phyloP scores from a whole-genome alignment of 2,329 filamentous ascomycete genomes.

The Proliferodiscus dingleyae region DNA sequence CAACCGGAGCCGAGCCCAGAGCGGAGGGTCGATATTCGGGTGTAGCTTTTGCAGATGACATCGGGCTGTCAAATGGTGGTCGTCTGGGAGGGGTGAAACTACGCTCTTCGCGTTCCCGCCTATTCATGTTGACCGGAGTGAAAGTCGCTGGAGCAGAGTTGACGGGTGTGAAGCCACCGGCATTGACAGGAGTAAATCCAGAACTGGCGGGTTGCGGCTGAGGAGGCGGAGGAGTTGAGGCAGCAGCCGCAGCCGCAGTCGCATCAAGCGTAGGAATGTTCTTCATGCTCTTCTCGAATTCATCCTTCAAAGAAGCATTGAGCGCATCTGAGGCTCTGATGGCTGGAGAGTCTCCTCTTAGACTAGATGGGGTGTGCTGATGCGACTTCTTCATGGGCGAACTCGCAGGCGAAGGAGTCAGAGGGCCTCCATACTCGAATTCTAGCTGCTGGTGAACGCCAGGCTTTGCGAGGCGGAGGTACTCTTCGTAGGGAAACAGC shows the following conservation, averaged over 20 bases:
- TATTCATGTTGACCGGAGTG: constrained; percentile 49
- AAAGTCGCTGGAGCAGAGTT: constrained; percentile 52
- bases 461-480: constrained; percentile 82
- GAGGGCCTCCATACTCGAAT: constrained; percentile 84
- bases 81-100: constrained; percentile 47
- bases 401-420: constrained; percentile 72
- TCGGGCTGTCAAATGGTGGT: constrained; percentile 58
- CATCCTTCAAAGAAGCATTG: constrained; percentile 47
- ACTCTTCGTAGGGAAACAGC: constrained; percentile 96
- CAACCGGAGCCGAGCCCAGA: constrained; percentile 45
- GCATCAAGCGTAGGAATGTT: constrained; percentile 32
- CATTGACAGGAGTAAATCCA: constrained; percentile 39
- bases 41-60: constrained; percentile 58
- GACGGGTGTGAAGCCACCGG: constrained; percentile 58
- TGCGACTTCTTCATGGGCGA: constrained; percentile 66
- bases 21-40: constrained; percentile 57
- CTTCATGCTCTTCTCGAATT: constrained; percentile 31
- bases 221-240: constrained; percentile 24
- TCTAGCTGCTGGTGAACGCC: constrained; percentile 96
- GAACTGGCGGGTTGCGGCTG: constrained; percentile 19
- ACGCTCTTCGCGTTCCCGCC: constrained; percentile 44
- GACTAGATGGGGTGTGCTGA: constrained; percentile 53
- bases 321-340: constrained; percentile 51
- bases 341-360: constrained; percentile 63
- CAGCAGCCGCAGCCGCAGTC: constrained; percentile 13